phyloP scores from a whole-genome alignment of 2,329 filamentous ascomycete genomes.

The Ascochyta lentis region DNA sequence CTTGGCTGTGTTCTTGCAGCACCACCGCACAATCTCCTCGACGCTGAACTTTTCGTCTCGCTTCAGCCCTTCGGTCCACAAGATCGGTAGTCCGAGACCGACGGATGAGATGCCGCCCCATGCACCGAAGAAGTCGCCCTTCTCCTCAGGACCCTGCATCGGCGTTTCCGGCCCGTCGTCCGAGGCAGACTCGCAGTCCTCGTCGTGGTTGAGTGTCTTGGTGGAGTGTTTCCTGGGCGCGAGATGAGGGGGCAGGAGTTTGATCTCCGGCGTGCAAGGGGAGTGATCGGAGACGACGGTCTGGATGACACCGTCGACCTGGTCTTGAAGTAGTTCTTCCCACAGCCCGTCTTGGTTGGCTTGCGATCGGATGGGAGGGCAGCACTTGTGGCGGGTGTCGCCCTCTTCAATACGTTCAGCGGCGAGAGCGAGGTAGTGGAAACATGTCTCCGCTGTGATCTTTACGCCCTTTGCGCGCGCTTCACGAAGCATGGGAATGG shows the following conservation, averaged over 20 bases:
- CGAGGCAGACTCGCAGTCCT: constrained; percentile 43
- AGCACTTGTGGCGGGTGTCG: constrained; percentile 94
- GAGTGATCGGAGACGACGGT: constrained; percentile 96
- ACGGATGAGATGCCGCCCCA: constrained; percentile 98
- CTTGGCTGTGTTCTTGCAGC: constrained; percentile 81
- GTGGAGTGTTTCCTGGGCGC: constrained; percentile 53
- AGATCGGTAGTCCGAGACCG: constrained; percentile 87
- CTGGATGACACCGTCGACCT: constrained; percentile 76
- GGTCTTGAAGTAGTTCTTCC: constrained; percentile 69
- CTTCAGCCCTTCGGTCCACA: constrained; percentile 77
- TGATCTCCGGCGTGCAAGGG: constrained; percentile 93
- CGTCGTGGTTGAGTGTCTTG: constrained; percentile 41
- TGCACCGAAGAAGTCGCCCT: constrained; percentile 90
- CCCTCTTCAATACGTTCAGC: constrained; percentile 83
- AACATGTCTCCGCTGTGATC: constrained; percentile 93
- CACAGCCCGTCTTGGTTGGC: constrained; percentile 86
- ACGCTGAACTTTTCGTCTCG: constrained; percentile 65
- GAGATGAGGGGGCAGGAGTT: constrained; percentile 79
- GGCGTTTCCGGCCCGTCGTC: constrained; percentile 38
- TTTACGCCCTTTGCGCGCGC: constrained; percentile 77
- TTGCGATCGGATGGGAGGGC: constrained; percentile 84
- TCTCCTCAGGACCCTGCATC: constrained; percentile 49
- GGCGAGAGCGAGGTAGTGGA: constrained; percentile 88
- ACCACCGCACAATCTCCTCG: constrained; percentile 83
- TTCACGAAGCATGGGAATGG: constrained; percentile 78